phyloP scores from a whole-genome alignment of 1,139 yeast genomes.

The Maudiozyma humilis region DNA sequence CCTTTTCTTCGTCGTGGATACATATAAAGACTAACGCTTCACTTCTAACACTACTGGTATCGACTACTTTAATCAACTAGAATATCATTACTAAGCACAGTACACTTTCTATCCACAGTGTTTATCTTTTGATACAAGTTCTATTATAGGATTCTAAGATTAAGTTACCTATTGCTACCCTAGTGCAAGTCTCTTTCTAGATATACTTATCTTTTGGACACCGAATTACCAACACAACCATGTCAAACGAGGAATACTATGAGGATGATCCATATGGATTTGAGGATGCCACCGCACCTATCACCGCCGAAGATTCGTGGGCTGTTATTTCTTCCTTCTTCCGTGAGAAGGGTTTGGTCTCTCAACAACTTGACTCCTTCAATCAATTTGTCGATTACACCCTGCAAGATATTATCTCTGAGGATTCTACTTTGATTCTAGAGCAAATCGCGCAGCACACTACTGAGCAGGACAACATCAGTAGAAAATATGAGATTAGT shows the following conservation, averaged over 20 bases:
- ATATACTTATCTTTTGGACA: neutral
- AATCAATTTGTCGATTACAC: conserved; percentile 96
- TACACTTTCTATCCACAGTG: too few relatives aligned
- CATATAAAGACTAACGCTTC: too few relatives aligned
- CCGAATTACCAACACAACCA: neutral
- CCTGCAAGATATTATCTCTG: conserved; percentile 93
- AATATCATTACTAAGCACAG: too few relatives aligned
- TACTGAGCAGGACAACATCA: conserved; percentile 78
- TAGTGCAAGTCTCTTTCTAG: too few relatives aligned
- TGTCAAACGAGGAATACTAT: conserved; percentile 26
- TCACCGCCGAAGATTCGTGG: conserved; percentile 99
- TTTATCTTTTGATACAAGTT: too few relatives aligned
- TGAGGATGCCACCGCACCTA: conserved; percentile 55
- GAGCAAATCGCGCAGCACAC: conserved; percentile 99
- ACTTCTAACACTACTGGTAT: too few relatives aligned
- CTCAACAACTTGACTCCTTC: conserved; percentile 96
- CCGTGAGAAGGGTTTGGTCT: conserved; percentile 92
- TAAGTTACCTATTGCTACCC: too few relatives aligned
- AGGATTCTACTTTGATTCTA: conserved; percentile 84
- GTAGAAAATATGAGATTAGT: conserved; percentile 86
- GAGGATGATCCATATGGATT: conserved; percentile 58
- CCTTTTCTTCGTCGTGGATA: too few relatives aligned
- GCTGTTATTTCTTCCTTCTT: conserved; percentile 93
- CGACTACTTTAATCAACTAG: too few relatives aligned
- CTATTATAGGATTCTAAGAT: too few relatives aligned